phyloP scores from a whole-genome alignment of 2,329 filamentous ascomycete genomes.

The Cladosporium halotolerans region DNA sequence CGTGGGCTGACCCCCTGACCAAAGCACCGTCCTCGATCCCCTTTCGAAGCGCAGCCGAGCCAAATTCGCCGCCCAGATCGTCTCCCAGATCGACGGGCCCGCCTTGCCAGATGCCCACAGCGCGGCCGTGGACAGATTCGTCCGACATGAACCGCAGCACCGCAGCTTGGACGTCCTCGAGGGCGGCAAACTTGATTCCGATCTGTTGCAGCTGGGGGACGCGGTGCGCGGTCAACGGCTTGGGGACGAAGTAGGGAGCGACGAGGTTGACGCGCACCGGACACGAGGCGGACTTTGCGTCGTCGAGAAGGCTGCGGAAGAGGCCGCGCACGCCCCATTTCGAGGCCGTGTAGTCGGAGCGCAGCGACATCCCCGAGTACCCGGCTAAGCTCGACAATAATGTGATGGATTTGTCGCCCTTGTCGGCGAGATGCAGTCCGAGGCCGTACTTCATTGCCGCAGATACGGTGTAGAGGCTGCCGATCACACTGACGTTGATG shows the following conservation, averaged over 20 bases:
- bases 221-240: not conserved
- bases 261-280: not conserved
- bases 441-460: not conserved
- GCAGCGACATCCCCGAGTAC: not conserved
- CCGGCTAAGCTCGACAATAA: not conserved
- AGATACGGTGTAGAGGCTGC: not conserved
- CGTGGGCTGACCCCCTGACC: not conserved
- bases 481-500: not conserved
- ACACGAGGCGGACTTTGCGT: not conserved
- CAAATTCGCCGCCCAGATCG: not conserved
- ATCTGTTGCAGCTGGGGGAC: not conserved
- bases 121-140: not conserved
- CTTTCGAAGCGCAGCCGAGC: not conserved
- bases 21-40: not conserved
- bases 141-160: not conserved
- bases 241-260: not conserved
- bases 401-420: not conserved
- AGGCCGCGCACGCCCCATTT: slow-evolving; percentile 1
- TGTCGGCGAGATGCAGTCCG: not conserved
- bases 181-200: not conserved
- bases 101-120: not conserved
- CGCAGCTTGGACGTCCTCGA: not conserved
- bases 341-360: not conserved
- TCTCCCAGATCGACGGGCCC: not conserved
- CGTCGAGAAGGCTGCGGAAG: not conserved